Conservation (phyloP, 208 protist species). For the Crithidia acanthocephali region DNA sequence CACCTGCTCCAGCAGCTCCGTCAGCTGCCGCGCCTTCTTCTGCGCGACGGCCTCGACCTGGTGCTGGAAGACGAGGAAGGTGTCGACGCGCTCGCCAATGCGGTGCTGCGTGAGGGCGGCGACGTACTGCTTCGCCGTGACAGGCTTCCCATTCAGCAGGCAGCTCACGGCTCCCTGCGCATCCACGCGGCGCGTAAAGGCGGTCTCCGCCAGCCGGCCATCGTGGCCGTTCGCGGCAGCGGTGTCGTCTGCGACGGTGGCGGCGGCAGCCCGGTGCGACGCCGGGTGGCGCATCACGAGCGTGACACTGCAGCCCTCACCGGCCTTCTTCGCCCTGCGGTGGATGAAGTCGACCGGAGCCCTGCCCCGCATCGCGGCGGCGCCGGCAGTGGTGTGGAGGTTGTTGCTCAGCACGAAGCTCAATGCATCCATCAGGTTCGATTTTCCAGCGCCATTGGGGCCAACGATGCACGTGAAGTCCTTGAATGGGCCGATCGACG, state of each 20-base stretch:
- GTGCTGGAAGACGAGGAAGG: conserved; percentile 98
- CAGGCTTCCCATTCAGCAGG: conserved; percentile 76
- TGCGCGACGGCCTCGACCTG: conserved; percentile 96
- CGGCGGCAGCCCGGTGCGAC: neutral
- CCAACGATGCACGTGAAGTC: conserved; percentile 99
- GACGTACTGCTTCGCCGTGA: conserved; percentile 88
- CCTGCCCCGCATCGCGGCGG: conserved; percentile 75
- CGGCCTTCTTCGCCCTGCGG: conserved; percentile 50
- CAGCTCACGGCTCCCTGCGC: conserved; percentile 61
- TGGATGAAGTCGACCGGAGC: conserved; percentile 94
- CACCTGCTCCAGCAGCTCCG: conserved; percentile 96
- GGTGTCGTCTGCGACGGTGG: conserved; percentile 4
- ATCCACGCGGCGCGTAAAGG: conserved; percentile 83
- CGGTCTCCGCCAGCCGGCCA: conserved; percentile 45
- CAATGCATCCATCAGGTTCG: conserved; percentile 99
- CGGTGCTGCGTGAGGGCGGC: conserved; percentile 64
- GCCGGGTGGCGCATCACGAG: conserved; percentile 69
- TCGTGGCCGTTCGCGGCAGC: conserved; percentile 14
- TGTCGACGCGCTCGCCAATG: conserved; percentile 91
- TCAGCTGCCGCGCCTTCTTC: conserved; percentile 96
- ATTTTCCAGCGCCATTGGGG: conserved; percentile 99
- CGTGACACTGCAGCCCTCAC: conserved; percentile 71
- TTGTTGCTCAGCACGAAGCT: conserved; percentile 96
- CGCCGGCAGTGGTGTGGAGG: conserved; percentile 31
- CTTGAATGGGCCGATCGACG: conserved; percentile 97